Evolutionary conservation across 306 rosid species (phyloP), one percentile per base, ranked within the genome.

Genomic region (Leucaena leucocephala): DNA sequence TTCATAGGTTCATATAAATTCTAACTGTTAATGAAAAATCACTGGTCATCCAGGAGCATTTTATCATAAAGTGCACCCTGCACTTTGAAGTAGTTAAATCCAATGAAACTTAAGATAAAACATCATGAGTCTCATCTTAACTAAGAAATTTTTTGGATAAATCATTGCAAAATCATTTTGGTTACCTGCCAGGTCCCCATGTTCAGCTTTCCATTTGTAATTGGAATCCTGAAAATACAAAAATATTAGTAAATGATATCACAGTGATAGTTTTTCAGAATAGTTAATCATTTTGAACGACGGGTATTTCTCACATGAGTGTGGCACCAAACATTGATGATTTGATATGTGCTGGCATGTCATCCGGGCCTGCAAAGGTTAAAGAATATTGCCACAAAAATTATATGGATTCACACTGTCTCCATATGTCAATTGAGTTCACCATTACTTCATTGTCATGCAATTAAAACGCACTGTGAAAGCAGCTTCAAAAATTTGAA

Each of bases 141-240:
- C 42, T 38, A n/a, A 74, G 43, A 81, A 21, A 4, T 7, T 80
- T 58, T 45, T 35, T 22, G 27, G 58, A 46, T 61, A 70, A 43
- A 49, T 55, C 71, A 75, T 72, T 34, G 72, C 75, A 72, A 43
- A 70, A 35, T 35, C 10, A 68, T 48, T 40, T 71, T 7, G 40
- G 58, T 52, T 86, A 94, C 98, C 94, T 95, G 98, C 98, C 98
- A 95, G 33, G 98, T 92, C 71, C 98, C 98, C 98, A 92, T 85
- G 88, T 95, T 95, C 54, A 95, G 91, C 85, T 90, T 93, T 72
- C 98, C 98, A 80, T 91, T 85, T 82, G 98, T 88, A 34, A 95
- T 92, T 3, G 98, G 98, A 80, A 95, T 69, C 89, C 98, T 95
- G 77, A 81, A 61, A 78, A 78, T 54, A 84, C 84, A 71, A 78